A percentile compares a stretch with the other conserved stretches of the same genome.
These are phyloP conservation scores for Naegleria gruberi DNA, from an alignment of 208 protist species.

Conservation along the genomic window DNA sequence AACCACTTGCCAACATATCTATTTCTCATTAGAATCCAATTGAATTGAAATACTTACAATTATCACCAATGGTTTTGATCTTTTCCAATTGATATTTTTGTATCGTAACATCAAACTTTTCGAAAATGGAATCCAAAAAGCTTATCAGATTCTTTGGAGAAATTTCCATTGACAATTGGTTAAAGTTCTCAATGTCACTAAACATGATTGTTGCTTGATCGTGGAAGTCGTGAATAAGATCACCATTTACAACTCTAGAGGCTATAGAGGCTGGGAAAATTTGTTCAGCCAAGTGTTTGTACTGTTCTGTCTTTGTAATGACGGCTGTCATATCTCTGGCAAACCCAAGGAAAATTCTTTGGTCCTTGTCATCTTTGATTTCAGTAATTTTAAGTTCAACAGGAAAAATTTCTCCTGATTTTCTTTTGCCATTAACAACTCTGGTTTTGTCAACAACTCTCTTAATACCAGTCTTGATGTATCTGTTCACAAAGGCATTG, in stretches of 20 bases:
- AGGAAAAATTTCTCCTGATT: conserved; percentile 32
- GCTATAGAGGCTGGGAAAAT: conserved; percentile 13
- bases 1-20: not conserved
- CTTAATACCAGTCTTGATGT: conserved; percentile 25
- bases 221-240: not conserved
- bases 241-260: not conserved
- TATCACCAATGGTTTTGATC: conserved; percentile 31
- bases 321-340: conserved; percentile 33
- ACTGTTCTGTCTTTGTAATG: not conserved
- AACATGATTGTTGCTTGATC: not conserved
- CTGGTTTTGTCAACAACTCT: conserved; percentile 34
- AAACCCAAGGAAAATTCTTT: conserved; percentile 39
- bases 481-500: not conserved
- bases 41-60: not conserved
- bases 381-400: conserved; percentile 25
- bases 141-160: not conserved
- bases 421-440: conserved; percentile 26
- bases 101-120: conserved; percentile 1
- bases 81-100: conserved; percentile 6
- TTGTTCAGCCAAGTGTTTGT: not conserved
- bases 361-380: conserved; percentile 22
- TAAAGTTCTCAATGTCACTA: conserved; percentile 22
- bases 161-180: not conserved
- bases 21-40: not conserved
- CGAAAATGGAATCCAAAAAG: conserved; percentile 22